Evolutionary conservation across 2,329 filamentous ascomycete species (phyloP), one percentile per base, ranked within the genome.

Genomic region (Ascochyta fabae): DNA sequence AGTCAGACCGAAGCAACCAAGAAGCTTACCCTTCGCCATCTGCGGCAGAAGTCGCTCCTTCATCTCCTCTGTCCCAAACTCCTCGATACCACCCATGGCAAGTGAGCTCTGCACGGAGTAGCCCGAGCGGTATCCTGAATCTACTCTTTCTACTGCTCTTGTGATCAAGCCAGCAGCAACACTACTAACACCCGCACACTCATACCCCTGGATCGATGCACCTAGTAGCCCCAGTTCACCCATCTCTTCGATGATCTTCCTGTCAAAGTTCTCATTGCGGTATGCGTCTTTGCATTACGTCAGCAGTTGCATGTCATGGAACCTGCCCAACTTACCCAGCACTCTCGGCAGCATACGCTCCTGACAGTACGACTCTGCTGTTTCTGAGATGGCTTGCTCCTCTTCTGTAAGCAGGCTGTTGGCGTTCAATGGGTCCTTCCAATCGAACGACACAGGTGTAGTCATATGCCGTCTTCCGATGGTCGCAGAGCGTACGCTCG

Each of bases 21-120:
- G 77, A 6, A 94, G 76, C 71, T 91, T 89, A 6, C 92, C 92
- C 75, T 90, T 90, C 23, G 92, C 92, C 83, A 96, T 87, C 15
- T 83, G 80, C 0, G 92, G 91, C 13, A 96, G 79, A 66, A 91
- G 92, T 64, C 85, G 89, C 61, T 96, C 88, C 78, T 96, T 96
- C 70, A 92, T 88, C 77, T 96, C 92, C 68, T 88, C 78, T n/a
- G 89, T 87, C 5, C 92, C 92, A 66, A 93, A 94, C 67, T 96
- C 90, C 74, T 93, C 82, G 68, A 96, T 96, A 24, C 90, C 91
- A 22, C 92, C 92, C 93, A 96, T 96, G 22, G 89, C 90, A n/a
- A 96, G 81, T 1, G 92, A 95, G 58, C 90, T 94, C 75, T 96
- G 92, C 19, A 96, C 93, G 6, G 91, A 96, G 89, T 96, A 96